Conservation (phyloP, 306 rosid species). For the Pueraria montana region DNA sequence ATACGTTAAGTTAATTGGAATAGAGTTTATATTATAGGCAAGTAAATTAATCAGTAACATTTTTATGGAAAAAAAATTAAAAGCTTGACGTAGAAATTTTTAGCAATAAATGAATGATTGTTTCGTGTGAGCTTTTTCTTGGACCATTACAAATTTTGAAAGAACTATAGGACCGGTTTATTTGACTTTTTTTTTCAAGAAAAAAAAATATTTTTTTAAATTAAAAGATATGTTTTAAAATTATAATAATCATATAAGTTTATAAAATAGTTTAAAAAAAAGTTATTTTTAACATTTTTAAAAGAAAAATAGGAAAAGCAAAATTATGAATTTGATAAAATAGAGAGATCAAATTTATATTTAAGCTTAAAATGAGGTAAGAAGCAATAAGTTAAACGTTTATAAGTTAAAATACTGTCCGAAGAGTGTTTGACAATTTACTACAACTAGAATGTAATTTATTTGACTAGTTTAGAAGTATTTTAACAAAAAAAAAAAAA, state of each 20-base stretch:
- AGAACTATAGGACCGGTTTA: neutral
- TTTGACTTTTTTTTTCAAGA: neutral
- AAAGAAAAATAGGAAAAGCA: too few relatives aligned
- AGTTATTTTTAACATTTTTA: neutral
- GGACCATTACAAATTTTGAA: neutral
- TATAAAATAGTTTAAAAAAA: neutral
- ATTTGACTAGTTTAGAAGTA: too few relatives aligned
- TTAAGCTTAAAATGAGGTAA: too few relatives aligned
- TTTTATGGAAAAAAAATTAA: neutral
- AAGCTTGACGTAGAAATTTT: neutral
- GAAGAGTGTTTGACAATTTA: too few relatives aligned
- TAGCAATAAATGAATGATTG: neutral
- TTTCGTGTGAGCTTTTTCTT: neutral
- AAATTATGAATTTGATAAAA: too few relatives aligned
- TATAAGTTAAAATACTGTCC: too few relatives aligned
- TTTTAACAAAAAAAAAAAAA: too few relatives aligned
- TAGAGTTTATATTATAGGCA: neutral
- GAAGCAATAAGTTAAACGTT: too few relatives aligned
- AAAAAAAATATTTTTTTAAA: too few relatives aligned
- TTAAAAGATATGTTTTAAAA: neutral
- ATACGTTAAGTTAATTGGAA: neutral
- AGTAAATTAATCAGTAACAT: neutral
- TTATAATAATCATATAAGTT: neutral
- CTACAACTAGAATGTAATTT: too few relatives aligned
- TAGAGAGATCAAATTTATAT: too few relatives aligned